phyloP scores from a whole-genome alignment of 2,329 filamentous ascomycete species.

The Setomelanomma holmii region DNA sequence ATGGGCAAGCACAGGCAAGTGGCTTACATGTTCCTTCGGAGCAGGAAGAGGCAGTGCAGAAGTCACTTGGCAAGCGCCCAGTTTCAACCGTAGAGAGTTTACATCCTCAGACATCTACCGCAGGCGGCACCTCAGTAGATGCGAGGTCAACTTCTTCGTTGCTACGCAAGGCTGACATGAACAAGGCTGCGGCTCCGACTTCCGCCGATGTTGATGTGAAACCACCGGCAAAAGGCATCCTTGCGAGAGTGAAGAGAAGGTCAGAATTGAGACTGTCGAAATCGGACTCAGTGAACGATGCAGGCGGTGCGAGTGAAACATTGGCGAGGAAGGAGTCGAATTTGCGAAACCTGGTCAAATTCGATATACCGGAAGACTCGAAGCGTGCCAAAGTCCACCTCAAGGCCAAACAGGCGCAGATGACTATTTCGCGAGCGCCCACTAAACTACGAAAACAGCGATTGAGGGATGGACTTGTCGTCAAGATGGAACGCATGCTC shows the following conservation, averaged over 20 bases:
- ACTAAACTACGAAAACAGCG: slow-evolving; percentile 49
- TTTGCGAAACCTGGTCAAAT: slow-evolving; percentile 50
- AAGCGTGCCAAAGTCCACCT: slow-evolving; percentile 47
- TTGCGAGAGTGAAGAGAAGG: slow-evolving; percentile 34
- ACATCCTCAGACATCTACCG: slow-evolving; percentile 29
- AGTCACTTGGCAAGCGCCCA: slow-evolving; percentile 35
- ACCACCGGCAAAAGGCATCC: slow-evolving; percentile 34
- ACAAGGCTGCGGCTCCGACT: slow-evolving; percentile 33
- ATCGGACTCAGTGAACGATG: slow-evolving; percentile 2
- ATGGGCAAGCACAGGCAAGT: slow-evolving; percentile 35
- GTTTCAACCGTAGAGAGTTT: slow-evolving; percentile 39
- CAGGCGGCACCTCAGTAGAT: slow-evolving; percentile 42
- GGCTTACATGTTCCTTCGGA: slow-evolving; percentile 36
- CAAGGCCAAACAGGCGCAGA: slow-evolving; percentile 49
- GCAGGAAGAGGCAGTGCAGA: slow-evolving; percentile 21
- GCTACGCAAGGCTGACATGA: slow-evolving; percentile 44
- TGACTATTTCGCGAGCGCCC: slow-evolving; percentile 44
- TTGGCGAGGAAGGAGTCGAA: slow-evolving; percentile 37
- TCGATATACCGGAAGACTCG: slow-evolving; percentile 52
- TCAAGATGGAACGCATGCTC: slow-evolving; percentile 74
- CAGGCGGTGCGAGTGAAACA: slow-evolving; percentile 13
- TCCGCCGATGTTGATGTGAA: slow-evolving; percentile 26
- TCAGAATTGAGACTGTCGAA: slow-evolving; percentile 33
- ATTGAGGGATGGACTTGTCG: slow-evolving; percentile 64
- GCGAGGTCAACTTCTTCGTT: slow-evolving; percentile 46